phyloP scores from a whole-genome alignment of 805 yeast species.

The Ogataea methanolica region DNA sequence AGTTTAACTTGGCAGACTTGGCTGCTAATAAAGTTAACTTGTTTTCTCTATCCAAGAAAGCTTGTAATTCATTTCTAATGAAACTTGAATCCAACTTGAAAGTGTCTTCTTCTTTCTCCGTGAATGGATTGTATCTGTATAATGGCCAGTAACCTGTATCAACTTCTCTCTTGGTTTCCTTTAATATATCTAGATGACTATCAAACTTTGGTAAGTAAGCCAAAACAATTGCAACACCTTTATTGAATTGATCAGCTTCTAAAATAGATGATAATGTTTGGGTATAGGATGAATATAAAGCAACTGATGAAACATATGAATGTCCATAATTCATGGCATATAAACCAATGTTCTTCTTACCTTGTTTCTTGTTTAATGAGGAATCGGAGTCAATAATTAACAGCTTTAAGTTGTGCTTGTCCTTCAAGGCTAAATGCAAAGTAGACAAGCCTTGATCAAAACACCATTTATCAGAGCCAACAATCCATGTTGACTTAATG shows the following conservation, averaged over 20 bases:
- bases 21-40: slow-evolving; percentile 71
- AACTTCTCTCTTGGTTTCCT: slow-evolving; percentile 85
- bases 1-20: slow-evolving; percentile 69
- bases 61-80: slow-evolving; percentile 68
- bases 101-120: slow-evolving; percentile 40
- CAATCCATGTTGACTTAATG: slow-evolving; percentile 65
- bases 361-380: slow-evolving; percentile 40
- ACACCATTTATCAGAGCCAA: slow-evolving; percentile 95
- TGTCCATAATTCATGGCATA: slow-evolving; percentile 92
- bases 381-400: slow-evolving; percentile 87
- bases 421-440: slow-evolving; percentile 75
- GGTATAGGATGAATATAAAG: slow-evolving; percentile 89
- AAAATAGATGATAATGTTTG: slow-evolving; percentile 83
- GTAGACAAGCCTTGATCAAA: slow-evolving; percentile 91
- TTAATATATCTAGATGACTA: slow-evolving; percentile 66
- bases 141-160: slow-evolving; percentile 97
- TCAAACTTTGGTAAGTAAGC: slow-evolving; percentile 85
- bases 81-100: slow-evolving; percentile 84
- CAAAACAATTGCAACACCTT: slow-evolving; percentile 88
- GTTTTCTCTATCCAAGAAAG: slow-evolving; percentile 86
- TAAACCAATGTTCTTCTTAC: slow-evolving; percentile 89
- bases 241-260: slow-evolving; percentile 75
- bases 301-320: slow-evolving; percentile 90
- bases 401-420: slow-evolving; percentile 70
- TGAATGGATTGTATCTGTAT: slow-evolving; percentile 74